A percentile compares a stretch with the other conserved stretches of the same genome.
These are phyloP conservation scores for Hyphodiscus hymeniophilus DNA, from an alignment of 495 filamentous ascomycete genomes.

Conservation along the genomic window DNA sequence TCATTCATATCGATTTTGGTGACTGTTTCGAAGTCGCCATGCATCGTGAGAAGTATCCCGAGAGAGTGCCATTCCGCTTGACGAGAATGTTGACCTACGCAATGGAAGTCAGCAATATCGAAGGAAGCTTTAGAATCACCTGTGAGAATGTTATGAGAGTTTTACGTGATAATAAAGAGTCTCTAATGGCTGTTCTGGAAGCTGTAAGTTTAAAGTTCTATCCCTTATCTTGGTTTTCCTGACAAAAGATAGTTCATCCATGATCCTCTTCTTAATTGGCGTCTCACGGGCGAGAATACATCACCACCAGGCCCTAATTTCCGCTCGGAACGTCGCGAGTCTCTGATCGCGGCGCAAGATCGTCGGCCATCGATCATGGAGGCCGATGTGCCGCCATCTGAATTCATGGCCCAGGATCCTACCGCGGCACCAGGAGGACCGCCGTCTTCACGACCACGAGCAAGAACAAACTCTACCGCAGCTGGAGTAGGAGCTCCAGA, in stretches of 20 bases:
- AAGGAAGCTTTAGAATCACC: conserved; percentile 93
- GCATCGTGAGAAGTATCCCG: conserved; percentile 98
- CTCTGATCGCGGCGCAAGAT: conserved; percentile 27
- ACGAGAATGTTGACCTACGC: conserved; percentile 98
- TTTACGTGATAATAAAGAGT: conserved; percentile 92
- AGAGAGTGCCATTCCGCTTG: conserved; percentile 92
- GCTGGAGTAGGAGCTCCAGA: conserved; percentile 24
- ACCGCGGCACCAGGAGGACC: conserved; percentile 35
- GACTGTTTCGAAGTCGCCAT: conserved; percentile 99
- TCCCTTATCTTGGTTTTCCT: neutral
- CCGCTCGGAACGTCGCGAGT: conserved; percentile 59
- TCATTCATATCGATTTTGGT: conserved; percentile 97
- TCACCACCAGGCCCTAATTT: conserved; percentile 71
- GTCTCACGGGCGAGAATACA: conserved; percentile 70
- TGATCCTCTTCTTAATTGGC: conserved; percentile 95
- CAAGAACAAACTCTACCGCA: conserved; percentile 44
- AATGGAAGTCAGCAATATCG: conserved; percentile 99
- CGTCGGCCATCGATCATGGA: conserved; percentile 68
- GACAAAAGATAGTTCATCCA: conserved; percentile 71
- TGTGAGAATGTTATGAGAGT: conserved; percentile 99
- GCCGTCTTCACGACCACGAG: conserved; percentile 41
- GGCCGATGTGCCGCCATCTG: conserved; percentile 43
- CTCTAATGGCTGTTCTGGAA: conserved; percentile 95
- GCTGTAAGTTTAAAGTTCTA: conserved; percentile 55
- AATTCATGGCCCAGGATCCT: conserved; percentile 36